Percentiles rank a stretch among this genome's conserved stretches.
phyloP scores from a whole-genome alignment of 169 alveolate species.

The Plasmodium inui region DNA sequence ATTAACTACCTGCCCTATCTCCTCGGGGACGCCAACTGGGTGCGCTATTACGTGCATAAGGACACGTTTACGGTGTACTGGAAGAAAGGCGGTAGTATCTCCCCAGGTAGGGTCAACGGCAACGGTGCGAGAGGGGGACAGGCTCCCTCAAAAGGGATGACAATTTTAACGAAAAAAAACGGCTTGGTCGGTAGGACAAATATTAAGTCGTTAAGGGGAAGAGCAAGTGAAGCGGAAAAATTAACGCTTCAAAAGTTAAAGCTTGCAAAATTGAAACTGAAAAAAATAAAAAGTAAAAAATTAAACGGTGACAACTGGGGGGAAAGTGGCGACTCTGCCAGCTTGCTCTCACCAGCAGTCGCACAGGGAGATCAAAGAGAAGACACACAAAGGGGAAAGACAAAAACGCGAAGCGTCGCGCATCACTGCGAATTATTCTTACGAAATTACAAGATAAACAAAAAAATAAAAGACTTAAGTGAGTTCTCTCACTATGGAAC shows the following conservation, averaged over 20 bases:
- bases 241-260: not conserved
- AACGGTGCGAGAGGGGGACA: not conserved
- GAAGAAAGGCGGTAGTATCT: not conserved
- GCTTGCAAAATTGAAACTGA: not conserved
- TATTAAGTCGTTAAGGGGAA: not conserved
- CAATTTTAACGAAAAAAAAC: not conserved
- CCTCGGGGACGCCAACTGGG: constrained; percentile 8
- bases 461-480: constrained; percentile 31
- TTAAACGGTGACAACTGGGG: not conserved
- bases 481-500: constrained; percentile 34
- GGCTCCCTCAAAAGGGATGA: not conserved
- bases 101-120: not conserved
- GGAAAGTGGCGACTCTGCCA: not conserved
- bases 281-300: not conserved
- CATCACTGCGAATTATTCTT: constrained; percentile 53
- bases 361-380: not conserved
- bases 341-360: not conserved
- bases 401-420: not conserved
- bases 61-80: constrained; percentile 25
- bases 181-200: not conserved
- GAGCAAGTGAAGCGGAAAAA: not conserved
- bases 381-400: not conserved
- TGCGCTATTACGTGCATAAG: constrained; percentile 34
- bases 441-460: constrained; percentile 23
- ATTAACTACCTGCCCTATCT: constrained; percentile 40